Percentiles rank a stretch among this genome's conserved stretches.
phyloP scores from a whole-genome alignment of 2,329 filamentous ascomycete species.

The Iodosphaeria phyllophila region DNA sequence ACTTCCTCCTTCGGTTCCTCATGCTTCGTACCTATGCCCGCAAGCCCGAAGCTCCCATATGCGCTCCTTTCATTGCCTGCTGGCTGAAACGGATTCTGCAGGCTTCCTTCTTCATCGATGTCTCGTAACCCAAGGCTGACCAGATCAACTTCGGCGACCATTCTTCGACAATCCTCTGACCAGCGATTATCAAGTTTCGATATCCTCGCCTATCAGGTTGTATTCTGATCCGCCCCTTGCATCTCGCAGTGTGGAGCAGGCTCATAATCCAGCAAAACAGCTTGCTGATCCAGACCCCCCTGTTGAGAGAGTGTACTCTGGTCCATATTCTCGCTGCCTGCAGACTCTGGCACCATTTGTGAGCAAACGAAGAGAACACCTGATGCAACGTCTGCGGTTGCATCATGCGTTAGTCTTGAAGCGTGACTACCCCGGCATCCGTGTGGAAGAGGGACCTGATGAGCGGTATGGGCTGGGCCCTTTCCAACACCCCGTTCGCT shows the following conservation, averaged over 20 bases:
- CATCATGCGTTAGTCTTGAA: no score
- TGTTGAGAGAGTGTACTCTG: constrained; percentile 63
- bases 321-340: constrained; percentile 73
- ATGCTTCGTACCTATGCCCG: no score
- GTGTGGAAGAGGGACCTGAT: constrained; percentile 40
- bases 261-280: constrained; percentile 53
- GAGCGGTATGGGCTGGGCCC: constrained; percentile 86
- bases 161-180: constrained; percentile 73
- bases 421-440: constrained; percentile 23
- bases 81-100: no score
- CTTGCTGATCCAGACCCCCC: constrained; percentile 44
- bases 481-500: constrained; percentile 70
- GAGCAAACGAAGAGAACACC: constrained; percentile 18
- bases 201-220: constrained; percentile 73
- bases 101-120: no score
- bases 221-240: constrained; percentile 76
- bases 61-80: no score
- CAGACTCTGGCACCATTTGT: constrained; percentile 64
- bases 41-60: no score
- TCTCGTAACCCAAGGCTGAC: no score
- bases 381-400: no score
- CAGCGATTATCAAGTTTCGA: constrained; percentile 55
- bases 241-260: constrained; percentile 70
- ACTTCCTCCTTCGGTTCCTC: no score
- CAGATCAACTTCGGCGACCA: constrained; percentile 76